Percentiles rank a stretch among this genome's conserved stretches.
Conservation (phyloP, 345 rosid species). For the Melaleuca alternifolia region DNA sequence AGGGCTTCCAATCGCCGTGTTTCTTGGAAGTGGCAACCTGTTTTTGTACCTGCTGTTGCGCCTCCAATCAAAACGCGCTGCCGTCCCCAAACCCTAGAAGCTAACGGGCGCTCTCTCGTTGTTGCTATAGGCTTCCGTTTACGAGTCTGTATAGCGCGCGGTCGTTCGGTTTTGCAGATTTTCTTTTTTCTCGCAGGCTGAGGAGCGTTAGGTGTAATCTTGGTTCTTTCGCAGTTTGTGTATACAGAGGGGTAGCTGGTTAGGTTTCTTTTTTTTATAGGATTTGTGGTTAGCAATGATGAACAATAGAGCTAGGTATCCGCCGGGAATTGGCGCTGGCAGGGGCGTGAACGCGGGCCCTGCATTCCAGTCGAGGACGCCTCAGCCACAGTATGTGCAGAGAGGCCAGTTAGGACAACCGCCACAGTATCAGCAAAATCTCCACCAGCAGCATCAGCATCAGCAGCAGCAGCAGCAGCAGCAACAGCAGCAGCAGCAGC, state of each 20-base stretch:
- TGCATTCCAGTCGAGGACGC: slow-evolving; percentile 24
- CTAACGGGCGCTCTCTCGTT: background rate
- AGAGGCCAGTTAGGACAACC: slow-evolving; percentile 7
- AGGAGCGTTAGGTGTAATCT: background rate
- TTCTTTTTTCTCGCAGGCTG: background rate
- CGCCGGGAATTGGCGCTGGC: slow-evolving; percentile 67
- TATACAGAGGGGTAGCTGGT: slow-evolving; percentile 4
- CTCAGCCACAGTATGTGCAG: slow-evolving; percentile 25
- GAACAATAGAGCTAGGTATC: slow-evolving; percentile 83
- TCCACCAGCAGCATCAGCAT: slow-evolving; percentile 1
- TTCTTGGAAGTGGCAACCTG: background rate
- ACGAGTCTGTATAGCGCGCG: background rate
- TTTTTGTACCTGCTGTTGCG: slow-evolving; percentile 6
- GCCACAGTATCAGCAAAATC: slow-evolving; percentile 6
- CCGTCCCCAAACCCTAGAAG: background rate
- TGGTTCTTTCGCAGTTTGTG: background rate
- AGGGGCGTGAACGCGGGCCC: slow-evolving; percentile 36
- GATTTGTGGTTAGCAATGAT: slow-evolving; percentile 23
- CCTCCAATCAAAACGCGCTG: background rate
- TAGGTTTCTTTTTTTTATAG: slow-evolving; percentile 9
- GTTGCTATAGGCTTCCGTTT: background rate
- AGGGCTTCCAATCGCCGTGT: background rate
- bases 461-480: slow-evolving; percentile 7
- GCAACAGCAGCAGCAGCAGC: slow-evolving; percentile 1
- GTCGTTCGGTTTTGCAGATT: background rate